Evolutionary conservation across 768 basidiomycete species (phyloP).

Genomic region (Lentinus tigrinus): DNA sequence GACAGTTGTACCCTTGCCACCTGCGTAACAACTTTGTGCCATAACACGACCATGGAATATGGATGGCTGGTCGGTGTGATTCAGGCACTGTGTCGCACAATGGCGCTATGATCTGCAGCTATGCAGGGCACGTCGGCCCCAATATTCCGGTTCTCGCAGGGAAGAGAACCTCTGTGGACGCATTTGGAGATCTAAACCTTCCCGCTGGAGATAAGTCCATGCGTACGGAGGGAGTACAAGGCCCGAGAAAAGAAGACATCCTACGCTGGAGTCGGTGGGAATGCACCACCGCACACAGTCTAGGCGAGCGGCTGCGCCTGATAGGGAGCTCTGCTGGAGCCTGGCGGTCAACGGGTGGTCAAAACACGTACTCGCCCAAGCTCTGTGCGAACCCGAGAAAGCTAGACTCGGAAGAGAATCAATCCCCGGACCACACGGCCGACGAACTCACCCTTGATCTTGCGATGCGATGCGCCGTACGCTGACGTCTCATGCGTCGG

Average conservation of each 20-base stretch:
- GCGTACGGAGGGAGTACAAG: background rate
- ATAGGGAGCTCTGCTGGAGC: background rate
- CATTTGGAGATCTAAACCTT: slow-evolving; percentile 4
- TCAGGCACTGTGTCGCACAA: no score
- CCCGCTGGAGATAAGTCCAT: slow-evolving; percentile 1
- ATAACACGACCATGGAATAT: no score
- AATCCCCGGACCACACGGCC: background rate
- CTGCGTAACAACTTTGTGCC: no score
- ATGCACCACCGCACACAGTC: background rate
- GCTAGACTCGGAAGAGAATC: background rate
- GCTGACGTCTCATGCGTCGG: background rate
- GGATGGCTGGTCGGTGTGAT: no score
- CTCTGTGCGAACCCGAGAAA: slow-evolving; percentile 1
- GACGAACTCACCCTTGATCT: slow-evolving; percentile 2
- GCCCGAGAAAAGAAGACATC: slow-evolving; percentile 5
- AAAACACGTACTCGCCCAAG: background rate
- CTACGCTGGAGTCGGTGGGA: background rate
- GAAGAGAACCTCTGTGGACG: background rate
- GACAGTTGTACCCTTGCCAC: no score
- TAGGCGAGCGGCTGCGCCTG: background rate
- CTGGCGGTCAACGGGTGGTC: background rate
- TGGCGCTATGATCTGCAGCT: no score
- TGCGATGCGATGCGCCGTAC: background rate
- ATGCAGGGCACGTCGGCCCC: background rate
- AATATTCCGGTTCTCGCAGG: background rate